Percentiles rank a stretch among this genome's conserved stretches.
phyloP scores from a whole-genome alignment of 352 stramenopile genomes.

The Phytopythium aichiense region DNA sequence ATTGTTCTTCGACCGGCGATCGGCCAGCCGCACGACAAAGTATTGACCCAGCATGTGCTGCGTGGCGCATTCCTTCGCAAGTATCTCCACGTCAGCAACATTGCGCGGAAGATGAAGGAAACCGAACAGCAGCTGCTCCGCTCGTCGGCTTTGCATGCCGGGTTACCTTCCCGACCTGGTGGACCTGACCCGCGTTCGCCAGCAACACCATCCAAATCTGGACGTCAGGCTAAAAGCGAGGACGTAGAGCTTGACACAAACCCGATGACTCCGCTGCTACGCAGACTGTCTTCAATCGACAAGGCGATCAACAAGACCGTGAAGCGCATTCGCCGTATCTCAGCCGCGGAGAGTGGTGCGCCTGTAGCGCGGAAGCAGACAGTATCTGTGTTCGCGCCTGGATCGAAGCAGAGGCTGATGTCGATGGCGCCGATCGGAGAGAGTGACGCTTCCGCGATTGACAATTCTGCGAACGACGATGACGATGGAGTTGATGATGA shows the following conservation, averaged over 20 bases:
- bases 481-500: slow-evolving; percentile 19
- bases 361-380: not conserved
- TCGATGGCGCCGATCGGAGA: slow-evolving; percentile 6
- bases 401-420: not conserved
- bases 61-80: slow-evolving; percentile 60
- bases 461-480: not conserved
- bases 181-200: not conserved
- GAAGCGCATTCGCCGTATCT: slow-evolving; percentile 49
- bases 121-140: slow-evolving; percentile 48
- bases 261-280: slow-evolving; percentile 20
- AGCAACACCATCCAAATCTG: not conserved
- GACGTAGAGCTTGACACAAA: not conserved
- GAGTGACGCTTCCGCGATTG: not conserved
- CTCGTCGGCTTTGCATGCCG: slow-evolving; percentile 22
- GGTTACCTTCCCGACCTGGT: slow-evolving; percentile 10
- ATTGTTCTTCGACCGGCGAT: slow-evolving; percentile 34
- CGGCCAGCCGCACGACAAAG: slow-evolving; percentile 29
- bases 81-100: slow-evolving; percentile 60
- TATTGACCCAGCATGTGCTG: slow-evolving; percentile 55
- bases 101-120: slow-evolving; percentile 61
- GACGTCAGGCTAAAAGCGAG: not conserved
- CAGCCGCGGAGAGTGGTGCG: slow-evolving; percentile 18
- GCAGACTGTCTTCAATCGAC: slow-evolving; percentile 51
- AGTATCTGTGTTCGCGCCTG: not conserved
- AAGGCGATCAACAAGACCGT: slow-evolving; percentile 61